Evolutionary conservation across 2,329 filamentous ascomycete genomes (phyloP).

Genomic region (Raffaelea ambrosiae): DNA sequence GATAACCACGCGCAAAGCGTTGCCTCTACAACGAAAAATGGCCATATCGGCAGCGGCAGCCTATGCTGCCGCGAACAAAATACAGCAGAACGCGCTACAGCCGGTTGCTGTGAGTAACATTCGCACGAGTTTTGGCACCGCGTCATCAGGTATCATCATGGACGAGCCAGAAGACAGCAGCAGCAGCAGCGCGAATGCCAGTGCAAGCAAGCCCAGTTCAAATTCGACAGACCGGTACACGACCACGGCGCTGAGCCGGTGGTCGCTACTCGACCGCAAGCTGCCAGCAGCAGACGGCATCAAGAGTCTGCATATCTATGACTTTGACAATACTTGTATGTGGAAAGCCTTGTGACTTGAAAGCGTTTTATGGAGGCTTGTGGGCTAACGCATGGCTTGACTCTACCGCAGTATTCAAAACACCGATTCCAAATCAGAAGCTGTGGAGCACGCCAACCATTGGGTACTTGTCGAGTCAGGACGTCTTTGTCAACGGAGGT

Average conservation of each 20-base stretch:
- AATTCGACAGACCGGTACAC: too few relatives aligned
- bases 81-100: background rate
- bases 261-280: conserved; percentile 69
- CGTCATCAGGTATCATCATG: background rate
- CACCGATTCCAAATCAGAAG: conserved; percentile 78
- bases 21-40: background rate
- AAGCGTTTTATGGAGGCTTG: too few relatives aligned
- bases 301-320: conserved; percentile 82
- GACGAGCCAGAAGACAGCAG: background rate
- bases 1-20: background rate
- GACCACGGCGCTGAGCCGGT: conserved; percentile 68
- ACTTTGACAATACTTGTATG: conserved; percentile 93
- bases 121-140: background rate
- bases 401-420: conserved; percentile 81
- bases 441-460: conserved; percentile 77
- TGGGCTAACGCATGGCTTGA: too few relatives aligned
- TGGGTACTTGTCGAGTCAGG: conserved; percentile 65
- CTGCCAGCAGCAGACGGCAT: conserved; percentile 55
- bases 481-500: conserved; percentile 72
- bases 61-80: conserved; percentile 3
- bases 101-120: background rate
- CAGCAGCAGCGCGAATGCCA: background rate
- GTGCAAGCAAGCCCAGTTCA: background rate
- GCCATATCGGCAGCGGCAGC: conserved; percentile 9
- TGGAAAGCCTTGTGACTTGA: background rate